Conservation (phyloP, 345 rosid genomes). For the Salix exigua region DNA sequence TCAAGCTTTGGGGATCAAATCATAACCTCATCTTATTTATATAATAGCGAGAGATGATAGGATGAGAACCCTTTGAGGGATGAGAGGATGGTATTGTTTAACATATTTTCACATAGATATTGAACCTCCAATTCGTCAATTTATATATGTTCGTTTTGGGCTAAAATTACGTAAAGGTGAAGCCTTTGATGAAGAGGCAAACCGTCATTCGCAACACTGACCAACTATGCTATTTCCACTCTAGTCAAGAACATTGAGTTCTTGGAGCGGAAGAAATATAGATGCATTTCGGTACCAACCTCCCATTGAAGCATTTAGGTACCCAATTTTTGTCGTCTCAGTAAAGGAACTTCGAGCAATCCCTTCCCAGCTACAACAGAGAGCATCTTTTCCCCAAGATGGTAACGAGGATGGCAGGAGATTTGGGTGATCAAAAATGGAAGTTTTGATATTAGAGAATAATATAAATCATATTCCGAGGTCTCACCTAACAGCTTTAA, state of each 20-base stretch:
- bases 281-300: neutral
- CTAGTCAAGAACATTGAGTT: neutral
- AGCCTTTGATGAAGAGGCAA: neutral
- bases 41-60: neutral
- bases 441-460: too few relatives aligned
- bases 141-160: neutral
- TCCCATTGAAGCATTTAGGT: neutral
- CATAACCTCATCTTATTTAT: neutral
- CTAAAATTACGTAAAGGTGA: too few relatives aligned
- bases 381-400: neutral
- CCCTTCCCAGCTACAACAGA: neutral
- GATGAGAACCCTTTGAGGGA: neutral
- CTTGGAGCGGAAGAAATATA: constrained; percentile 3
- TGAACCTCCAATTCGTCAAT: neutral
- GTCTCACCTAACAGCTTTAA: too few relatives aligned
- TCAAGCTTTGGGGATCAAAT: too few relatives aligned
- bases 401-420: too few relatives aligned
- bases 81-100: neutral
- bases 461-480: too few relatives aligned
- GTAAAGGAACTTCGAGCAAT: neutral
- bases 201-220: neutral
- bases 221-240: neutral
- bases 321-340: neutral
- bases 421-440: neutral
- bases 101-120: neutral